Evolutionary conservation across 306 rosid species (phyloP), one percentile per base, ranked within the genome.

Genomic region (Datisca glomerata): DNA sequence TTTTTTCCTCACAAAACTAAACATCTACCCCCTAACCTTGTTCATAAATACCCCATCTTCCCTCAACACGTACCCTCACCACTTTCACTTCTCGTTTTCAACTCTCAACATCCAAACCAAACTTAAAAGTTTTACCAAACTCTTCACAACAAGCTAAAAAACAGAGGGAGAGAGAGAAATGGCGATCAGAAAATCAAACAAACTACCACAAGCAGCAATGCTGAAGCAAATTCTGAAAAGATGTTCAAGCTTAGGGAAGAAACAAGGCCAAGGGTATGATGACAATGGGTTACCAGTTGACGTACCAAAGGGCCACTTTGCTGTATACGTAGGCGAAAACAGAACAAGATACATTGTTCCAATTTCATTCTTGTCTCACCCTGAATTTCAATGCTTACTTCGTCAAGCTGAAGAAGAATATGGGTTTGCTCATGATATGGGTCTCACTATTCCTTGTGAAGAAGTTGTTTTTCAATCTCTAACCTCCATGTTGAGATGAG

Each of bases 221-320:
- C 20, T 37, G 16, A 37, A 37, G 42, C 42, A 37, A 37, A 37
- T 37, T 37, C 42, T 37, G 9, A 37, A 37, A 37, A 37, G 42
- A 37, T 37, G 42, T 7, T 37, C 42, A 16, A 37, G 42, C 42
- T 37, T 37, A 7, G 42, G 42, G 6, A 37, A 16, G 18, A 37
- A 16, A 37, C 42, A 13, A 10, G 42, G 42, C 11, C 42, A 13
- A 10, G 42, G 42, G 2, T 14, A 15, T 16, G 42, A 37, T 37
- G 42, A 37, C 2, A 16, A 37, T 37, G 42, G 42, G 16, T 13
- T 37, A 1, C 42, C 42, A 2, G 13, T 10, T 10, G 42, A 17
- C 16, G 42, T 37, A 1, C 42, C 42, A 2, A 37, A 37, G 13
- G 42, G 42, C 16, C 42, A 37, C 6, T 37, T 37, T 37, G 42